Evolutionary conservation across 2,329 filamentous ascomycete genomes (phyloP).

Genomic region (Scytalidium lignicola): DNA sequence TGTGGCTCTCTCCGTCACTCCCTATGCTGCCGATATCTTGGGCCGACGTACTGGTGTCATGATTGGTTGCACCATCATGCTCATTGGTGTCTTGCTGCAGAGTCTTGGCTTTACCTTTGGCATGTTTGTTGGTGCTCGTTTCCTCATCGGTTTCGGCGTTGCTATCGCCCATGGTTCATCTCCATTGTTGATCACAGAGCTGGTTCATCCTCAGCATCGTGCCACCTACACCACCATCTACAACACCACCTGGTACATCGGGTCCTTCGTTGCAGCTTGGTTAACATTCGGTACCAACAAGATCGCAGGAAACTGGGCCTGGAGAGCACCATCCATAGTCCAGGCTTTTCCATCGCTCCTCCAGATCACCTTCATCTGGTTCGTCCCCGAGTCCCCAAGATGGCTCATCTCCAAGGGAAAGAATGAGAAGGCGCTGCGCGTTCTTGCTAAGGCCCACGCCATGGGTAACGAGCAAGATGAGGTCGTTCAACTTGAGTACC

Average conservation of each 20-base stretch:
- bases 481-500: slow-evolving; percentile 32
- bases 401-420: slow-evolving; percentile 39
- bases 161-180: slow-evolving; percentile 23
- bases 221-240: slow-evolving; percentile 42
- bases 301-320: slow-evolving; percentile 21
- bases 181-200: slow-evolving; percentile 36
- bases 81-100: slow-evolving; percentile 39
- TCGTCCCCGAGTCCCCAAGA: slow-evolving; percentile 33
- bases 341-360: slow-evolving; percentile 10
- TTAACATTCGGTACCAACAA: slow-evolving; percentile 35
- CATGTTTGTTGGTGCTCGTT: slow-evolving; percentile 39
- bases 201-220: slow-evolving; percentile 44
- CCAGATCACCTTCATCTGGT: slow-evolving; percentile 21
- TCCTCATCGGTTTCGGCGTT: slow-evolving; percentile 32
- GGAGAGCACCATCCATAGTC: slow-evolving; percentile 16
- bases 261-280: slow-evolving; percentile 41
- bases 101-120: slow-evolving; percentile 32
- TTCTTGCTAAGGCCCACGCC: slow-evolving; percentile 43
- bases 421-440: slow-evolving; percentile 43
- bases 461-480: slow-evolving; percentile 28
- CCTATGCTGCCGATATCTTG: slow-evolving; percentile 42
- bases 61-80: slow-evolving; percentile 40
- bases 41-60: slow-evolving; percentile 43
- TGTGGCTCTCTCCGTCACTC: slow-evolving; percentile 39
- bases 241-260: slow-evolving; percentile 40